Percentiles rank a stretch among this genome's conserved stretches.
Evolutionary conservation across 495 filamentous ascomycete genomes (phyloP).

Genomic region (Penicillium flavigenum): DNA sequence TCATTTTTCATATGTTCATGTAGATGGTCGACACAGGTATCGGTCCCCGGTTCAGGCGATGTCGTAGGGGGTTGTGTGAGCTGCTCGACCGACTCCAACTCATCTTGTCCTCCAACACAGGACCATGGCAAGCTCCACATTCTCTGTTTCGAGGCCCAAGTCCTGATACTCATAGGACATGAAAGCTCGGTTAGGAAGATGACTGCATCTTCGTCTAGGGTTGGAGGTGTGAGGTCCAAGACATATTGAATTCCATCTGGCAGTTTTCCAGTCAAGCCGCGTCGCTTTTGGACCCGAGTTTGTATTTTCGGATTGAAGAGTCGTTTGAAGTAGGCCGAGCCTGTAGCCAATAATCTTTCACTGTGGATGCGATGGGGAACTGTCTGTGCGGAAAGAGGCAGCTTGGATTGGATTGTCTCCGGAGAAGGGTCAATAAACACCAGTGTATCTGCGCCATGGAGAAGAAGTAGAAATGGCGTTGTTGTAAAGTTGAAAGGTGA

Average conservation of each 20-base stretch:
- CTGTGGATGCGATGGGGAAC: slow-evolving; percentile 47
- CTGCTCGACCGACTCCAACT: slow-evolving; percentile 14
- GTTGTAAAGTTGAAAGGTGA: not conserved
- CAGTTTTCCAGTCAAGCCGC: slow-evolving; percentile 31
- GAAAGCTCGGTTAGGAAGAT: slow-evolving; percentile 57
- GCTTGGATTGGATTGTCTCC: slow-evolving; percentile 24
- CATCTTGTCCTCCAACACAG: slow-evolving; percentile 39
- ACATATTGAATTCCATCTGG: slow-evolving; percentile 52
- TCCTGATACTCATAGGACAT: slow-evolving; percentile 51
- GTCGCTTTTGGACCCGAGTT: slow-evolving; percentile 29
- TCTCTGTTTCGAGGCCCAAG: slow-evolving; percentile 39
- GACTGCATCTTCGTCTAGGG: slow-evolving; percentile 58
- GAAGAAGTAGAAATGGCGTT: slow-evolving; percentile 29
- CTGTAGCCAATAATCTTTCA: slow-evolving; percentile 43
- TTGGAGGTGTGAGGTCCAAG: slow-evolving; percentile 61
- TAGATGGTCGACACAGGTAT: not conserved
- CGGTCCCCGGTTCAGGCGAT: not conserved
- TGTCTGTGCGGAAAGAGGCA: slow-evolving; percentile 12
- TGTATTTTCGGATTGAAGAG: slow-evolving; percentile 44
- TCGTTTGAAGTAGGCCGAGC: slow-evolving; percentile 49
- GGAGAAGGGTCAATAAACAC: slow-evolving; percentile 52
- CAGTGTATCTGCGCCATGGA: slow-evolving; percentile 51
- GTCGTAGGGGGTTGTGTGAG: not conserved
- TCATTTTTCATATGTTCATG: not conserved
- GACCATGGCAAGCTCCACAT: slow-evolving; percentile 49